Evolutionary conservation across 1,139 yeast genomes (phyloP).

Genomic region (Saccharomyces pastorianus): DNA sequence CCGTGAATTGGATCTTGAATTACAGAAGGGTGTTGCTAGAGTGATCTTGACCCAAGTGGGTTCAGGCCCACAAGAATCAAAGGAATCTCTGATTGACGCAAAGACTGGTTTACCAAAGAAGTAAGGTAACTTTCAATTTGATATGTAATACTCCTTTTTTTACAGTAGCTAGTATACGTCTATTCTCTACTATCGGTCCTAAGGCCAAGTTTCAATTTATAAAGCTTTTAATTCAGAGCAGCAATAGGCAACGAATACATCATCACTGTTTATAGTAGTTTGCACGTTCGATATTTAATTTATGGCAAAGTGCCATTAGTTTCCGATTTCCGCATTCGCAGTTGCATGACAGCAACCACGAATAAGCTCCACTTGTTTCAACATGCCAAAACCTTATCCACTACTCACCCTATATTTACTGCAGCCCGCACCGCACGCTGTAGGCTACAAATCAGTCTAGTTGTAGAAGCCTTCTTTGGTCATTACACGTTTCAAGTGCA

Average conservation of each 20-base stretch:
- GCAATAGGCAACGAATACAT: too few relatives aligned
- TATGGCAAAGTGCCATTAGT: too few relatives aligned
- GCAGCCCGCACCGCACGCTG: too few relatives aligned
- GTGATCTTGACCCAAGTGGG: constrained; percentile 83
- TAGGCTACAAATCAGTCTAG: background rate
- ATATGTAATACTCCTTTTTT: background rate
- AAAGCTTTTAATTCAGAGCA: background rate
- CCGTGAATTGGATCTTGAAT: constrained; percentile 40
- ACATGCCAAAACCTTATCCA: too few relatives aligned
- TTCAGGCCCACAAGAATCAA: constrained; percentile 64
- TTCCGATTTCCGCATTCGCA: too few relatives aligned
- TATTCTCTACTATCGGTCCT: background rate
- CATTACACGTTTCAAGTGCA: background rate
- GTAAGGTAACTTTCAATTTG: background rate
- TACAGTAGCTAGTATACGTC: background rate
- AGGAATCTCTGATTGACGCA: constrained; percentile 45
- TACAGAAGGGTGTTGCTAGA: constrained; percentile 65
- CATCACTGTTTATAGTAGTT: background rate
- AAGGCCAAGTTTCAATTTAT: background rate
- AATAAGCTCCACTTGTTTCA: too few relatives aligned
- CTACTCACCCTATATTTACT: too few relatives aligned
- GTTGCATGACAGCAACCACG: too few relatives aligned
- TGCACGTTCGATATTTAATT: too few relatives aligned
- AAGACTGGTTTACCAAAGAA: constrained; percentile 39
- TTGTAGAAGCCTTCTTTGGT: background rate